Base-by-base conservation (phyloP, 768 basidiomycete species). In the Leucogyrophana mollusca region DNA sequence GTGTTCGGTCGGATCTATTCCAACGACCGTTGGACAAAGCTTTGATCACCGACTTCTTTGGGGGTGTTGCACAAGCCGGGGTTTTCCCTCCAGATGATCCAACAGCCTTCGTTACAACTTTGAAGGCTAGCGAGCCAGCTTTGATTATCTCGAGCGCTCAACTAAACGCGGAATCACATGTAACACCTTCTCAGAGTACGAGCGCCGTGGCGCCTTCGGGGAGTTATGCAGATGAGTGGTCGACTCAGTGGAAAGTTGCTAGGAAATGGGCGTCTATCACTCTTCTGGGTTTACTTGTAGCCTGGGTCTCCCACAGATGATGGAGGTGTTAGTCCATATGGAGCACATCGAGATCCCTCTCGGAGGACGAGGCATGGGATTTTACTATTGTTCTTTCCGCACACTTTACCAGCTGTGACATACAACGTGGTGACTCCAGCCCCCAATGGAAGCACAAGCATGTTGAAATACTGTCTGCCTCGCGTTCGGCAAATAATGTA, bases 1-100 rank as follows among this genome's bases (percentile, higher is more conserved):
- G 95, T n/a, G 85, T 97, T 16, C 85, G 94, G 41, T 81, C 81
- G 20, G 89, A 90, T 61, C 76, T 94, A 14, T 97, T 92, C 70
- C 63, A 61, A 8, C 76, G 87, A 35, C 73, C 79, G 6, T 73
- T 92, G n/a, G 72, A 79, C 38, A 66, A 76, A 33, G 73, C 80
- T 1, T 72, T 78, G 9, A 75, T 93, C 45, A 92, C 90, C 3
- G 90, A 93, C 63, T 94, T 94, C 61, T 85, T 94, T 55, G 91
- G 91, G 2, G 94, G 90, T 1, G 90, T 96, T 14, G 75, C 88
- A 13, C 85, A 87, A 48, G 90, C 86, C 0, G 91, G 97, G 56
- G 70, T 93, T 13, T 61, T 69, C n/a, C 57, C 57, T 36, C 32
- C 37, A 5, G 40, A 42, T 30, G 45, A 37, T 8, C 16, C 35